These are phyloP conservation scores for Moricandia moricandioides DNA, from an alignment of 345 rosid species.

Conservation along the genomic window DNA sequence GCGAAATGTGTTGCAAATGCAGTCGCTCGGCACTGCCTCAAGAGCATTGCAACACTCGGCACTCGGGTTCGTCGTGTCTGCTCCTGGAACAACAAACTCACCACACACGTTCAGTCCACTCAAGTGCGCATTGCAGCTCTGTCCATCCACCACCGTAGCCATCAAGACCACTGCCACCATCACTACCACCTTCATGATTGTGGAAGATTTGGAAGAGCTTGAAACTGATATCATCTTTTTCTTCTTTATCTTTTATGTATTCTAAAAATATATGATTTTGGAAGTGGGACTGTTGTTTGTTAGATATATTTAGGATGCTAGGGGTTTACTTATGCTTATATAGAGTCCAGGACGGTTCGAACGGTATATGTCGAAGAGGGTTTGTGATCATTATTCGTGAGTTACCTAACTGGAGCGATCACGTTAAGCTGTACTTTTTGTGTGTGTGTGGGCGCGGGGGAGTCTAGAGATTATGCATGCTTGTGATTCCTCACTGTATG, in stretches of 20 bases:
- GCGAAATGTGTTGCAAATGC: constrained; percentile 80
- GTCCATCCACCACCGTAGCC: constrained; percentile 34
- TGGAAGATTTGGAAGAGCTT: constrained; percentile 21
- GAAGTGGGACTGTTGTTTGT: neutral
- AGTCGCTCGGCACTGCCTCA: constrained; percentile 54
- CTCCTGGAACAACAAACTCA: constrained; percentile 70
- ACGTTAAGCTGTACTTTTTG: constrained; percentile 17
- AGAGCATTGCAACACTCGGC: constrained; percentile 63
- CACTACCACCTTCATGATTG: constrained; percentile 28
- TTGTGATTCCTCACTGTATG: neutral
- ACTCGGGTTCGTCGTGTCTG: constrained; percentile 40
- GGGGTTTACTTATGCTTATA: constrained; percentile 16
- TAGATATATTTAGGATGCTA: neutral
- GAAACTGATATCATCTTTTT: constrained; percentile 20
- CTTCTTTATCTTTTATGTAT: constrained; percentile 9
- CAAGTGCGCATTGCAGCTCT: constrained; percentile 58
- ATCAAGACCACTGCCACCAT: constrained; percentile 35
- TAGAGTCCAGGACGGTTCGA: constrained; percentile 8
- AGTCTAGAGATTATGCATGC: neutral
- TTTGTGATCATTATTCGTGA: constrained; percentile 19
- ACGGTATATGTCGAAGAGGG: neutral
- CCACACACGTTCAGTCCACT: constrained; percentile 60
- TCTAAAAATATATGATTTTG: neutral
- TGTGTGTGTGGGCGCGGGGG: neutral
- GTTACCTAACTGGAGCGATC: constrained; percentile 26